phyloP scores from a whole-genome alignment of 164 flowering plant species.

The Tetracentron sinense region DNA sequence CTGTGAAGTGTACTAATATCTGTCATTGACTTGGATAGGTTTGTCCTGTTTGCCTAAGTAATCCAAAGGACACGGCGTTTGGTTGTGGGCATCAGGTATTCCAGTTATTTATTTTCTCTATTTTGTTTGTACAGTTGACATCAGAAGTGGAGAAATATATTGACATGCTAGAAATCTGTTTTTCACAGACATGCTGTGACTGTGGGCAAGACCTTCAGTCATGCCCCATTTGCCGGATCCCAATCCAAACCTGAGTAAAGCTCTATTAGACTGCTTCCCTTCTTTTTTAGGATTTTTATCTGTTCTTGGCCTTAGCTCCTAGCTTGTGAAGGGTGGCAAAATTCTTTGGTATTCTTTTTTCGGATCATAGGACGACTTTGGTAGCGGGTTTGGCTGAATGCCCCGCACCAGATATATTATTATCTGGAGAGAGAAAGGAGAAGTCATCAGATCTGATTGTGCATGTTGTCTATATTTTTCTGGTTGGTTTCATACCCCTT shows the following conservation, averaged over 20 bases:
- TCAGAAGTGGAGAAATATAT: too few species aligned
- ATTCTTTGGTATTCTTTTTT: too few species aligned
- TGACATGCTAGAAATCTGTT: conserved; percentile 50
- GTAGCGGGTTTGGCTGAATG: neutral
- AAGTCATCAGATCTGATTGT: neutral
- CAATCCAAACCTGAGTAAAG: conserved; percentile 41
- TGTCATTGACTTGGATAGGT: conserved; percentile 17
- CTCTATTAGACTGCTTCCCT: conserved; percentile 26
- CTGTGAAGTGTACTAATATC: neutral
- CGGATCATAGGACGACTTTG: too few species aligned
- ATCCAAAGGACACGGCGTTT: conserved; percentile 47
- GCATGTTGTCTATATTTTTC: neutral
- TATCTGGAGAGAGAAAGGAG: neutral
- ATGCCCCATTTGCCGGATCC: conserved; percentile 47
- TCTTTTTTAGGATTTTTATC: neutral
- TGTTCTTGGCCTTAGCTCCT: neutral
- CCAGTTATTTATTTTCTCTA: conserved; percentile 15
- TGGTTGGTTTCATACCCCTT: neutral
- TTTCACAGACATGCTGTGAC: too few species aligned
- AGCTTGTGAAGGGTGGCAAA: too few species aligned
- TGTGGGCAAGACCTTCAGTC: conserved; percentile 21
- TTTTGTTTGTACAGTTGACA: neutral
- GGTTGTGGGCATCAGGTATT: too few species aligned
- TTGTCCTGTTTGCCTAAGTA: conserved; percentile 40
- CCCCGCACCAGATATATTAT: neutral